phyloP scores from a whole-genome alignment of 345 rosid species.

The Crucihimalaya himalaica region DNA sequence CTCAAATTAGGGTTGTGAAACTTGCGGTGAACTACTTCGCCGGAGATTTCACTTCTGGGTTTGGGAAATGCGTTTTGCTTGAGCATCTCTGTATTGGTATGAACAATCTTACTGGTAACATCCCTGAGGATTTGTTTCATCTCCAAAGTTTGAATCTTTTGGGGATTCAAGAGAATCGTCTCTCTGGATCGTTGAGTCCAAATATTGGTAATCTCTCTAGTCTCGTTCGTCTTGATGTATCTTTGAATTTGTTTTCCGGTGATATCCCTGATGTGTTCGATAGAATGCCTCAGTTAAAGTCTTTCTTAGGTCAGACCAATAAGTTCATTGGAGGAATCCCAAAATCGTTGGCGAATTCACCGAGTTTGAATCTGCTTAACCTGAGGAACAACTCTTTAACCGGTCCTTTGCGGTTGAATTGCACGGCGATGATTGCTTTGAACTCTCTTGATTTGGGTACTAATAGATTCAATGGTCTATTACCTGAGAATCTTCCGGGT shows the following conservation, averaged over 20 bases:
- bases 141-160: conserved; percentile 47
- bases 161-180: conserved; percentile 54
- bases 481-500: conserved; percentile 61
- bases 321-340: conserved; percentile 59
- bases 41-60: conserved; percentile 50
- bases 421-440: conserved; percentile 58
- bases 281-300: conserved; percentile 37
- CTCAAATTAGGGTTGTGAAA: conserved; percentile 37
- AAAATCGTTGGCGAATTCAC: conserved; percentile 56
- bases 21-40: conserved; percentile 61
- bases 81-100: conserved; percentile 59
- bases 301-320: conserved; percentile 56
- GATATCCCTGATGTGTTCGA: conserved; percentile 64
- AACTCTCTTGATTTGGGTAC: conserved; percentile 68
- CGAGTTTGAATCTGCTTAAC: conserved; percentile 53
- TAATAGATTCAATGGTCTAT: conserved; percentile 51
- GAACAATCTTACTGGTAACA: conserved; percentile 60
- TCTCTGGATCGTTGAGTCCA: conserved; percentile 54
- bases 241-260: conserved; percentile 55
- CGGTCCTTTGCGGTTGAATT: conserved; percentile 58
- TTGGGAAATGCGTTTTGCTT: conserved; percentile 49
- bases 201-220: conserved; percentile 47
- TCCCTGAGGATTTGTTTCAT: conserved; percentile 52
- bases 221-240: conserved; percentile 60
- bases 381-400: conserved; percentile 69